phyloP scores from a whole-genome alignment of 2,329 filamentous ascomycete genomes.

The Grosmannia penicillata region DNA sequence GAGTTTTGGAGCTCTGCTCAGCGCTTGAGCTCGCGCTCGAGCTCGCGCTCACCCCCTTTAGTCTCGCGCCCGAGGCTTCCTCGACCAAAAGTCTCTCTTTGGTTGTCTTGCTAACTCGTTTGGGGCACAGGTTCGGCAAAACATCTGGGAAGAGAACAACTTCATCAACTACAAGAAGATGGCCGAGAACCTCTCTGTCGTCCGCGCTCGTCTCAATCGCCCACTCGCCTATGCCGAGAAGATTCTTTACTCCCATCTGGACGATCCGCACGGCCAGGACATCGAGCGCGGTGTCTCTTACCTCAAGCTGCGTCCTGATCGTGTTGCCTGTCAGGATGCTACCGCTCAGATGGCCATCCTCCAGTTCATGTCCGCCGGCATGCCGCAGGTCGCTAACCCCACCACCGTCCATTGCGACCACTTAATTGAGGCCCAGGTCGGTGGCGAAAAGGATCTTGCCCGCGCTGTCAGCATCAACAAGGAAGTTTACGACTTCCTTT shows the following conservation, averaged over 20 bases:
- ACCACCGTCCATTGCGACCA: conserved; percentile 97
- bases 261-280: conserved; percentile 90
- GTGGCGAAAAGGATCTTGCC: conserved; percentile 84
- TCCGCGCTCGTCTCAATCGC: conserved; percentile 77
- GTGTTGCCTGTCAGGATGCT: conserved; percentile 98
- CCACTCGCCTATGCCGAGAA: conserved; percentile 95
- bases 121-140: conserved; percentile 59
- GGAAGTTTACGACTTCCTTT: conserved; percentile 97
- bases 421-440: conserved; percentile 94
- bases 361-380: conserved; percentile 98
- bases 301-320: conserved; percentile 90
- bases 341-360: conserved; percentile 99
- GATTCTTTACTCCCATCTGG: conserved; percentile 96
- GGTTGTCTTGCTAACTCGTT: background rate
- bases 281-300: conserved; percentile 94
- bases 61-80: too few species aligned
- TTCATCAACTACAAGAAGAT: conserved; percentile 99
- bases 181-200: conserved; percentile 90
- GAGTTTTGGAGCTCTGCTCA: conserved; percentile 16
- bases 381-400: conserved; percentile 89
- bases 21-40: too few species aligned
- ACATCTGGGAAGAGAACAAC: conserved; percentile 89
- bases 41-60: too few species aligned
- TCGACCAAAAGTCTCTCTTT: too few species aligned
- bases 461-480: conserved; percentile 91